phyloP scores from a whole-genome alignment of 106 monocot genomes.

The Acorus calamus region DNA sequence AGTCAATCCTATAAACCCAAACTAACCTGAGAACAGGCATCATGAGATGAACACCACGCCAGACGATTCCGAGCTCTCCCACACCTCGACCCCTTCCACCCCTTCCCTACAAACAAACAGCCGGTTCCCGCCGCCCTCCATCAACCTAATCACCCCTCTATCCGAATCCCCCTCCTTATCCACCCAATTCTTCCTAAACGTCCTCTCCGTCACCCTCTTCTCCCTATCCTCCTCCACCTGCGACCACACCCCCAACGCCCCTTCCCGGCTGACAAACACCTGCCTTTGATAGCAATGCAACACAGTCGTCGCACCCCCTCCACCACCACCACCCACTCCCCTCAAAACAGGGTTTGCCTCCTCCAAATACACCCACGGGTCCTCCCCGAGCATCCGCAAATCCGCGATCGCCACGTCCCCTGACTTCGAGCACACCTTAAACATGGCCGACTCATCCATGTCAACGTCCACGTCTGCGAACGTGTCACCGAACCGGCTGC shows the following conservation, averaged over 20 bases:
- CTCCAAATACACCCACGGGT: conserved; percentile 84
- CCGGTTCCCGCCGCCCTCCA: conserved; percentile 87
- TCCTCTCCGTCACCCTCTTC: neutral
- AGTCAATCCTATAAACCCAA: no score
- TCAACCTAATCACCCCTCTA: conserved; percentile 39
- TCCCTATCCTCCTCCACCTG: conserved; percentile 11
- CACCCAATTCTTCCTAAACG: conserved; percentile 50
- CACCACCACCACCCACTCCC: neutral
- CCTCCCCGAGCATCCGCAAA: conserved; percentile 66
- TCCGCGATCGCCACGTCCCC: conserved; percentile 76
- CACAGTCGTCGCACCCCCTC: conserved; percentile 39
- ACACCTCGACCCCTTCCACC: conserved; percentile 79
- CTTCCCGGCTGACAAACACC: conserved; percentile 52
- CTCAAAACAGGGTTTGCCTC: conserved; percentile 27
- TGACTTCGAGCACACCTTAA: conserved; percentile 92
- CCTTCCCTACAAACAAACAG: conserved; percentile 63
- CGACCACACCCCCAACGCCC: conserved; percentile 84
- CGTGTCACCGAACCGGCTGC: conserved; percentile 66
- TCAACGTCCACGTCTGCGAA: conserved; percentile 72
- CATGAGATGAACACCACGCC: conserved; percentile 16
- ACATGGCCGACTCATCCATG: conserved; percentile 29
- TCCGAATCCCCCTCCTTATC: conserved; percentile 51
- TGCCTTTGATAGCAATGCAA: conserved; percentile 66
- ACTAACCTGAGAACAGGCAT: no score
- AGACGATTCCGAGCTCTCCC: conserved; percentile 64